Base-by-base conservation (phyloP, 352 stramenopile species). In the Saprolegnia parasitica region DNA sequence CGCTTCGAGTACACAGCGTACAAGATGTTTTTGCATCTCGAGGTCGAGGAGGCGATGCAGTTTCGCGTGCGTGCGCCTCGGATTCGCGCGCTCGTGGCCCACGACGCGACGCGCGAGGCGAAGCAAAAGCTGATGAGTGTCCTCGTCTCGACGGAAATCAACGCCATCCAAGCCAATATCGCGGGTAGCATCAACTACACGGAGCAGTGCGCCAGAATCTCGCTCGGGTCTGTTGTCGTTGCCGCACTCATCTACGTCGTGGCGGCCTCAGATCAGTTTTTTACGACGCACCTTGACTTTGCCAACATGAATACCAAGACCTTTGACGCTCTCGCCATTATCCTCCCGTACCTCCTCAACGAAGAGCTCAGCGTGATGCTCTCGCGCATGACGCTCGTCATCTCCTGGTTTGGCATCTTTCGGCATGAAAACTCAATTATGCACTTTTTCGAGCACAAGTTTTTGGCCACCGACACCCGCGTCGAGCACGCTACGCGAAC, bases 281-380 rank as follows among this genome's bases (percentile, higher is more conserved):
- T 70, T 24, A 26, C 18, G 20, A 70, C 63, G 26, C 16, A 50
- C 15, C 54, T 70, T 23, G 63, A 70, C 46, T 70, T 70, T 49
- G n/a, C 13, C 39, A 5, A 54, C 23, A 70, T 70, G 63, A 70
- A 70, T 46, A 70, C 63, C 21, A 58, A 61, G 39, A 58, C 32
- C 32, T 70, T 70, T 62, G 63, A 70, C 54, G 63, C 42, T 0
- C 54, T 70, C 32, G 63, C 63, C 21, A 70, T 70, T 37, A 70
- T 70, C 40, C 47, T 70, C 20, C 63, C 63, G 8, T 70, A 61
- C 39, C 29, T 70, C 32, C 63, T 70, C n/a, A 52, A 52, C 29
- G 63, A 70, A 39, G 63, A 70, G 63, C 54, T 70, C 20, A 52
- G n/a, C 21, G 63, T 70, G 15, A 37, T 70, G 23, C 39, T 70